phyloP scores from a whole-genome alignment of 1,284 basidiomycete genomes.

The Rhodofomes roseus region DNA sequence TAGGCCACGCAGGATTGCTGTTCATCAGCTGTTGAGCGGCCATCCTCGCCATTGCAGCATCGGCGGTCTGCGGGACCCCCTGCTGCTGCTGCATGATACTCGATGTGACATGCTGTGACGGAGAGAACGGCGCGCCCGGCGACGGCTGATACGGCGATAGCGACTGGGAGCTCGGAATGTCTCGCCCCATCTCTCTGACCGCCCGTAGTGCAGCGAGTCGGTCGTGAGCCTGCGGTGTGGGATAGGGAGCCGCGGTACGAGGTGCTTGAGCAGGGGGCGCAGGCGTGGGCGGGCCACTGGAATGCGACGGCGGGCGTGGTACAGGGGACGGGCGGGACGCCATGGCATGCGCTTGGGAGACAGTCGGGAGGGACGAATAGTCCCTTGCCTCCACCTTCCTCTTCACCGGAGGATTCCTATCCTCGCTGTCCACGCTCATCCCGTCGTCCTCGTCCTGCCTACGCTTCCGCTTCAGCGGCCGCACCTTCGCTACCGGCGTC shows the following conservation, averaged over 20 bases:
- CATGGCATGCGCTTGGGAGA: background rate
- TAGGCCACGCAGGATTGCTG: background rate
- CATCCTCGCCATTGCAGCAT: background rate
- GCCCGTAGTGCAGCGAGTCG: background rate
- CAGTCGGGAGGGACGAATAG: background rate
- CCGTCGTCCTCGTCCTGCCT: background rate
- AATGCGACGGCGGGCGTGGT: background rate
- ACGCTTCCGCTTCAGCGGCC: slow-evolving; percentile 15
- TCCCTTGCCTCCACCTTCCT: background rate
- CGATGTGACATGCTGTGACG: background rate
- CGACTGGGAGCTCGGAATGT: background rate
- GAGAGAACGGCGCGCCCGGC: background rate
- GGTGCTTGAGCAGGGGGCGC: background rate
- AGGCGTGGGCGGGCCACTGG: background rate
- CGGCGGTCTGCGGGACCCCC: background rate
- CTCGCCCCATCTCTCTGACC: background rate
- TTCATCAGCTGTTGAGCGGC: background rate
- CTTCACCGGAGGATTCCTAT: background rate
- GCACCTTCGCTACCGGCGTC: slow-evolving; percentile 2
- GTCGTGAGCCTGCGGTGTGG: background rate
- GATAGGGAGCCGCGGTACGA: background rate
- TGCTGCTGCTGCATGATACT: background rate
- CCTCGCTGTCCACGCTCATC: background rate
- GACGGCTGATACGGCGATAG: background rate
- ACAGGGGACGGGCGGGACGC: background rate